These are phyloP conservation scores for Gilbertella persicaria DNA, from an alignment of 371 early-diverging fungal genomes.

Conservation along the genomic window DNA sequence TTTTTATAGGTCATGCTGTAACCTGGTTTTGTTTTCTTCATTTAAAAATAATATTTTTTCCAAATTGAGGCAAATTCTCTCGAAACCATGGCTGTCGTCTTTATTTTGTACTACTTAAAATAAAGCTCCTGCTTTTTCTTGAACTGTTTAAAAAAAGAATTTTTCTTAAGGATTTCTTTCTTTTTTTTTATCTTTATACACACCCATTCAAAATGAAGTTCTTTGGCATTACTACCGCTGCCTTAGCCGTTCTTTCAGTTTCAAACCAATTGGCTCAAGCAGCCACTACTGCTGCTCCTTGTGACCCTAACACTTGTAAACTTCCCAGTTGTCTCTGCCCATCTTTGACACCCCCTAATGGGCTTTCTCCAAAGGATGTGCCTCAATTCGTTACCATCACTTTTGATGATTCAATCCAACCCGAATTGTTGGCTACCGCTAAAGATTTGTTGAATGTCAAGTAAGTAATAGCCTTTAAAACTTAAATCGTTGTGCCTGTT, in stretches of 20 bases:
- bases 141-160: not conserved
- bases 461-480: conserved; percentile 37
- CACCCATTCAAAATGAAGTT: conserved; percentile 29
- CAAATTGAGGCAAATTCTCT: conserved; percentile 1
- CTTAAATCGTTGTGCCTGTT: conserved; percentile 14
- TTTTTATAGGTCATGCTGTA: not conserved
- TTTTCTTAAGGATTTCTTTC: conserved; percentile 11
- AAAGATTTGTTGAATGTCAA: conserved; percentile 42
- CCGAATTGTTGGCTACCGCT: conserved; percentile 40
- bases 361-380: conserved; percentile 54
- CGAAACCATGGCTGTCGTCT: not conserved
- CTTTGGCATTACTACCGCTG: conserved; percentile 32
- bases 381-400: conserved; percentile 79
- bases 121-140: not conserved
- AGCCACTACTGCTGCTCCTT: conserved; percentile 28
- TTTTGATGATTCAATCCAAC: conserved; percentile 72
- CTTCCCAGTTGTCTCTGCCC: conserved; percentile 72
- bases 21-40: not conserved
- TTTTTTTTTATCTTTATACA: conserved; percentile 1
- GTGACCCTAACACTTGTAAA: conserved; percentile 67
- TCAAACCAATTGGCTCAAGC: conserved; percentile 31
- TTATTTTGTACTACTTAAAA: conserved; percentile 3
- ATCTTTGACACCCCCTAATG: conserved; percentile 60
- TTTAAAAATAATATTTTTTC: conserved; percentile 6
- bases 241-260: conserved; percentile 22